Conservation (phyloP, 2,329 filamentous ascomycete genomes). For the Fusarium staphyleae region DNA sequence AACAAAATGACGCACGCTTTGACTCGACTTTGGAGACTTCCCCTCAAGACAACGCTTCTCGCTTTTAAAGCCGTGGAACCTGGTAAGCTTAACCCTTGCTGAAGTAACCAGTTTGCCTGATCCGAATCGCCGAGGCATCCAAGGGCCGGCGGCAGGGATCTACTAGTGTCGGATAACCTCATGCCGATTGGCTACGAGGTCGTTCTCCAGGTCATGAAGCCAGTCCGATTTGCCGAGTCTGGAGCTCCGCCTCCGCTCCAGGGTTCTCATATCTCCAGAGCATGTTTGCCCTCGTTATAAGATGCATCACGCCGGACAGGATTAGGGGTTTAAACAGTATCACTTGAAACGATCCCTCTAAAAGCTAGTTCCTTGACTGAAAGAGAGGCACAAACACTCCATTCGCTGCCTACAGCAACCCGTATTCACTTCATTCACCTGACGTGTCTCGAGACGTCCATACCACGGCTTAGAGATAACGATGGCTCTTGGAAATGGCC, state of each 20-base stretch:
- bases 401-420: no score
- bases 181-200: neutral
- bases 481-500: neutral
- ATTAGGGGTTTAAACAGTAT: no score
- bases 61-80: neutral
- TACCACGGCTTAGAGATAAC: neutral
- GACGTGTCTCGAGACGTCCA: neutral
- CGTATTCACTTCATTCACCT: neutral
- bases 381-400: no score
- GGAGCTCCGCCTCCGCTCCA: no score
- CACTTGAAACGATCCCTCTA: no score
- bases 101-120: neutral
- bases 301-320: no score
- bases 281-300: no score
- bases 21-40: no score
- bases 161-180: neutral
- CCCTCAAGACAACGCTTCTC: neutral
- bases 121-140: neutral
- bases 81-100: neutral
- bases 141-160: neutral
- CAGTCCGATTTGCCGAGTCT: neutral
- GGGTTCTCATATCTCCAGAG: no score
- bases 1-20: no score
- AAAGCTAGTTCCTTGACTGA: no score
- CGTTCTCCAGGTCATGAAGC: neutral